Base-by-base conservation (phyloP, 2,329 filamentous ascomycete species). In the Hirsutella thompsonii region DNA sequence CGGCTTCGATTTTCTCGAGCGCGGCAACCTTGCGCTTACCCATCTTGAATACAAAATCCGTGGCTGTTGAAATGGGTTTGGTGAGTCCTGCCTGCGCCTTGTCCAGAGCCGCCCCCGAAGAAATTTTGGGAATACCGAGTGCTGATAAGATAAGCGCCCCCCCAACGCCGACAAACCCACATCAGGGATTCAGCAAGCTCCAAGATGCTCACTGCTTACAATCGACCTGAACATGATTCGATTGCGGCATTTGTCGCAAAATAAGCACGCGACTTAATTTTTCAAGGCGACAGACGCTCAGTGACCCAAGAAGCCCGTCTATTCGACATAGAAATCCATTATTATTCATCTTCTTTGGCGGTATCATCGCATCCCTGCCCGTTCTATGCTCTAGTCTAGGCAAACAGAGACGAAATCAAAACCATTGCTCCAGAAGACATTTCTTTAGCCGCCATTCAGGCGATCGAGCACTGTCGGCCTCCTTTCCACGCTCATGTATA, bases 1-100 rank as follows among this genome's bases (percentile, higher is more conserved):
- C 87, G 28, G 88, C 89, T 58, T 95, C 89, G 52, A 94, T 79
- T 73, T 95, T 95, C 66, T 95, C 89, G 62, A 95, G 79, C 46
- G 89, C 89, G 42, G 84, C 86, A 44, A 94, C 75, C 67, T 92
- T 93, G 61, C 88, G 76, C 66, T 94, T 94, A 45, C 79, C 84
- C 79, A 87, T 92, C 36, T 46, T 62, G 52, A 32, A 38, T n/a
- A n/a, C 40, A 14, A 36, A 14, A 13, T 18, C 16, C 2, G 16
- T 8, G 14, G 4, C 3, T 8, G 5, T n/a, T 34, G 32, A 16
- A 16, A n/a, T n/a, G 14, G 29, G 11, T 34, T 34, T n/a, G n/a
- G 14, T 18, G 16, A 34, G 32, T 3, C 14, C 9, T 9, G 13
- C 16, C 32, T 18, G 32, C 32, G 14, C 5, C 4, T 26, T 11